Evolutionary conservation across 2,329 filamentous ascomycete species (phyloP), one percentile per base, ranked within the genome.

Genomic region (Ilyonectria robusta): DNA sequence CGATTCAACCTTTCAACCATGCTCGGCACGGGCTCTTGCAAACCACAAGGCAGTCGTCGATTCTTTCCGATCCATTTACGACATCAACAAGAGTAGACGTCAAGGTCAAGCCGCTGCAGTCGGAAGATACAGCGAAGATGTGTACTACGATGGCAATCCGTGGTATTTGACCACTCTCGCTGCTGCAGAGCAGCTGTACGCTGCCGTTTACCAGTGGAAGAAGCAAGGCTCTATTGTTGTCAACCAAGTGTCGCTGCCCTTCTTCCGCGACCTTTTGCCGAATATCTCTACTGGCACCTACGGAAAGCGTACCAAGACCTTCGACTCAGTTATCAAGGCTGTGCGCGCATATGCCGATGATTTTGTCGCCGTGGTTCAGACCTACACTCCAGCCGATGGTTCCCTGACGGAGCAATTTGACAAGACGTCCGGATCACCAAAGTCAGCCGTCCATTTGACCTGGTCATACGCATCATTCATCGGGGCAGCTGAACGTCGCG

Each of bases 151-250:
- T 62, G 92, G 92, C 1, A 94, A 95, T 77, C 92, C 93, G 2
- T 94, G 93, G 93, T 92, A 93, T 73, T 84, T 94, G 15, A 86
- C 86, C 75, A 94, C 91, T 3, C 84, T 93, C 26, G 92, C 91
- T 1, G 92, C 92, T 1, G 93, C 92, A 3, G 93, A 95, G 79
- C 90, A 92, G 75, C 85, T 95, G 1, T 95, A 94, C 77, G 89
- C 92, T 72, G 91, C 93, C 0, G 75, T 93, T 0, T 90, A 91
- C 71, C 89, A 91, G 59, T 94, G 91, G 91, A 83, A 91, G 62
- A 81, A 82, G 26, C 78, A 84, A 33, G 89, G 88, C 0, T 88
- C 84, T 1, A 84, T 95, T 71, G 86, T 84, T 0, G 85, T 71
- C 15, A 55, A 71, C 11, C 21, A 56, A 3, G 44, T 54, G 2